Evolutionary conservation across 1,139 yeast species (phyloP), one percentile per base, ranked within the genome.

Genomic region (Protomyces gravidus): DNA sequence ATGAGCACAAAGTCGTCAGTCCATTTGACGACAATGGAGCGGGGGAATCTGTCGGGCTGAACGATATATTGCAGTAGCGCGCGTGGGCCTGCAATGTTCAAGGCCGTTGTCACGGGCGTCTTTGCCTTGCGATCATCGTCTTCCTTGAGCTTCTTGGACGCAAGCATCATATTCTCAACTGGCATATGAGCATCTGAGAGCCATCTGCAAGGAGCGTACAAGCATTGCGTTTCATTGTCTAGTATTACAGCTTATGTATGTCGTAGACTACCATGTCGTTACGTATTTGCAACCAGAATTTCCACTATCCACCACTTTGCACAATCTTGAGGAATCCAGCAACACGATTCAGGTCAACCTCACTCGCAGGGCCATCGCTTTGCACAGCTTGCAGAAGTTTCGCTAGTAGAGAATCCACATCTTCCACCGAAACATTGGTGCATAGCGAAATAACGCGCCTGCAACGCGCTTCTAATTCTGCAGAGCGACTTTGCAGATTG

Each of bases 301-400:
- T 36, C 9, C 42, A n/a, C 9, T 36, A 4, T 11, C 21, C 19
- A 2, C 42, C 42, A 17, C 3, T 17, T 17, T 17, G 17, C 42
- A 53, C 28, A 9, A 46, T 46, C 19, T 55, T 55, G 15, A 60
- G 45, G 64, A 78, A 78, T 2, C 80, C 80, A 6, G 80, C 77
- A 3, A 79, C 80, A 30, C 81, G 68, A 30, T 74, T 80, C 46
- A 53, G 40, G 66, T 82, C 86, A 60, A 82, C 82, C 61, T 81
- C 86, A 61, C 80, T 84, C 0, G 86, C 86, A 9, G 62, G 58
- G 3, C 61, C 63, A 68, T 84, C 89, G 63, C 89, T 85, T 64
- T 89, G 96, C 3, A 92, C 96, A 13, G 97, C 96, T 69, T 86
- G 89, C 28, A 92, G 80, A 56, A 92, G 78, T 3, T 94, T 95